Percentiles rank a stretch among this genome's conserved stretches.
These are phyloP conservation scores for Boletus smithii DNA, from an alignment of 1,284 basidiomycete genomes.

Conservation along the genomic window DNA sequence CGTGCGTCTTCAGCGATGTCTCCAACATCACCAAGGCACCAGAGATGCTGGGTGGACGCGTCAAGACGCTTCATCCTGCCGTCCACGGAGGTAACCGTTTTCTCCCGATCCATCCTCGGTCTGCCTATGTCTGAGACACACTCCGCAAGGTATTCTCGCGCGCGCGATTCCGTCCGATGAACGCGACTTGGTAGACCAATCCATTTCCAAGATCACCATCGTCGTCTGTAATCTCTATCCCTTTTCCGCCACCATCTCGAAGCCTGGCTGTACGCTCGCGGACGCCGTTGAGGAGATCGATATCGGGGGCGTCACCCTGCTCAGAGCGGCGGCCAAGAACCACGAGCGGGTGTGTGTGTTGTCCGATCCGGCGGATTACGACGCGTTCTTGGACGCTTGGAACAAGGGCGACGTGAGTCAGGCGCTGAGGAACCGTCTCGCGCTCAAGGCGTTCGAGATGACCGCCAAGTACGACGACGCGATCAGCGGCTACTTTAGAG, in stretches of 20 bases:
- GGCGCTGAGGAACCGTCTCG: constrained; percentile 73
- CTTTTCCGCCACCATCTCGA: constrained; percentile 87
- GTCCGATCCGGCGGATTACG: constrained; percentile 93
- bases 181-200: constrained; percentile 75
- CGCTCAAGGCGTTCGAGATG: constrained; percentile 97
- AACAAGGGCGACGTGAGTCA: constrained; percentile 71
- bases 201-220: constrained; percentile 87
- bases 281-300: constrained; percentile 98
- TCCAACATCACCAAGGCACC: constrained; percentile 97
- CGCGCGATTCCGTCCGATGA: constrained; percentile 85
- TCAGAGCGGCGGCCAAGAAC: constrained; percentile 98
- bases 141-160: constrained; percentile 75
- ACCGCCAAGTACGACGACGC: constrained; percentile 94
- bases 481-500: constrained; percentile 95
- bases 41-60: constrained; percentile 98
- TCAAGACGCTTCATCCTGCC: constrained; percentile 98
- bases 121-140: constrained; percentile 7
- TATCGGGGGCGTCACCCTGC: constrained; percentile 97
- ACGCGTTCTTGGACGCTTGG: constrained; percentile 77
- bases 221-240: constrained; percentile 99
- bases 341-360: constrained; percentile 91
- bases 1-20: constrained; percentile 75
- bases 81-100: constrained; percentile 84
- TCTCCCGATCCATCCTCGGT: background rate
- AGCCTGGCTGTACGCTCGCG: constrained; percentile 86